These are phyloP conservation scores for Ceratobasidium sp. DNA, from an alignment of 1,284 basidiomycete species.

Conservation along the genomic window DNA sequence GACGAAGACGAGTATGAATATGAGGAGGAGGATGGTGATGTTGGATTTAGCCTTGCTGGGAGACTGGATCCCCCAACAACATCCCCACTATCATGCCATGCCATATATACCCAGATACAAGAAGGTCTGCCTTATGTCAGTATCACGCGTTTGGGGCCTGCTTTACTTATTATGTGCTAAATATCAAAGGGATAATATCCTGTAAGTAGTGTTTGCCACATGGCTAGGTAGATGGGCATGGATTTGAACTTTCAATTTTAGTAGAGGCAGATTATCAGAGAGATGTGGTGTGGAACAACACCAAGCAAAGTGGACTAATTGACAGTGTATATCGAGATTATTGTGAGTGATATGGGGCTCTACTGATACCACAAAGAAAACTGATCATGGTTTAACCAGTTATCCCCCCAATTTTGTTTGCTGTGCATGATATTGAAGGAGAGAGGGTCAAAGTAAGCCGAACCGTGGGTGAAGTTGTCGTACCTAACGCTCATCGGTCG, in stretches of 20 bases:
- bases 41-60: conserved; percentile 2
- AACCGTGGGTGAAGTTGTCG: conserved; percentile 3
- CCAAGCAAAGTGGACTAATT: conserved; percentile 73
- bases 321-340: conserved; percentile 78
- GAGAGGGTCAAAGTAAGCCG: conserved; percentile 32
- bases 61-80: conserved; percentile 7
- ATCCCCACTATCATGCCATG: conserved; percentile 21
- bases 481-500: neutral
- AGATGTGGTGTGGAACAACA: conserved; percentile 74
- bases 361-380: conserved; percentile 60
- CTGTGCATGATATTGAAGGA: conserved; percentile 32
- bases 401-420: conserved; percentile 25
- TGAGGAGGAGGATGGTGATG: conserved; percentile 10
- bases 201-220: conserved; percentile 11
- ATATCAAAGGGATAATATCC: conserved; percentile 26
- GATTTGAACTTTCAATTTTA: neutral
- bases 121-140: conserved; percentile 8
- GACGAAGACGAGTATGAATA: conserved; percentile 11
- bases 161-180: neutral
- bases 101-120: conserved; percentile 33
- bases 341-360: conserved; percentile 67
- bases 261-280: conserved; percentile 32
- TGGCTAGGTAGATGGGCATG: neutral
- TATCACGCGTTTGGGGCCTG: neutral
- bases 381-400: neutral